phyloP scores from a whole-genome alignment of 1,139 yeast species.

The Protomyces inundatus region DNA sequence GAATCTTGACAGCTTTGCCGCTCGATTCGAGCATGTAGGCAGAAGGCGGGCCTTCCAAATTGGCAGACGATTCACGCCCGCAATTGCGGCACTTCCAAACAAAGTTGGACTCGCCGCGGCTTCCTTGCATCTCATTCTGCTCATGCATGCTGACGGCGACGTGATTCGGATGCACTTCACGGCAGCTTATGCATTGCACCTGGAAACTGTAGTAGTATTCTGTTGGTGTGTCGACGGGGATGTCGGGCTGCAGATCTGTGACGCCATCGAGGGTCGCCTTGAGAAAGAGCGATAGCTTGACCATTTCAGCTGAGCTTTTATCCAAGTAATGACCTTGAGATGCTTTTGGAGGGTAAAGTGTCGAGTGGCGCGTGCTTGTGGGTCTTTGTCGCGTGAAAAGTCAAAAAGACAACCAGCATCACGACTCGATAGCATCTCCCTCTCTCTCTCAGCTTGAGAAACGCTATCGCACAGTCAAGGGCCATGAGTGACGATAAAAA shows the following conservation, averaged over 20 bases:
- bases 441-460: no score
- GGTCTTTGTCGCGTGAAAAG: no score
- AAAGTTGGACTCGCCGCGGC: conserved; percentile 80
- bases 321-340: no score
- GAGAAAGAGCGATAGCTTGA: conserved; percentile 45
- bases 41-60: conserved; percentile 35
- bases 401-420: no score
- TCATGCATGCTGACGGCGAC: conserved; percentile 47
- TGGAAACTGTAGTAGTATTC: conserved; percentile 31
- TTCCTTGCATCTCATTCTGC: conserved; percentile 57
- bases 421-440: no score
- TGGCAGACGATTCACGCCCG: conserved; percentile 46
- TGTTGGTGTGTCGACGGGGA: conserved; percentile 44
- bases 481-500: conserved; percentile 18
- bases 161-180: conserved; percentile 71
- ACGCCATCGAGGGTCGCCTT: conserved; percentile 61
- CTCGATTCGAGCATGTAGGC: conserved; percentile 34
- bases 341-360: no score
- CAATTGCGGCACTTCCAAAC: conserved; percentile 72
- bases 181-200: conserved; percentile 63
- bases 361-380: no score
- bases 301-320: conserved; percentile 9
- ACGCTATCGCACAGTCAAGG: no score
- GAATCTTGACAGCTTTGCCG: conserved; percentile 39
- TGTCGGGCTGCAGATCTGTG: conserved; percentile 60